Base-by-base conservation (phyloP, 2,329 filamentous ascomycete genomes). In the Peltaster fructicola region DNA sequence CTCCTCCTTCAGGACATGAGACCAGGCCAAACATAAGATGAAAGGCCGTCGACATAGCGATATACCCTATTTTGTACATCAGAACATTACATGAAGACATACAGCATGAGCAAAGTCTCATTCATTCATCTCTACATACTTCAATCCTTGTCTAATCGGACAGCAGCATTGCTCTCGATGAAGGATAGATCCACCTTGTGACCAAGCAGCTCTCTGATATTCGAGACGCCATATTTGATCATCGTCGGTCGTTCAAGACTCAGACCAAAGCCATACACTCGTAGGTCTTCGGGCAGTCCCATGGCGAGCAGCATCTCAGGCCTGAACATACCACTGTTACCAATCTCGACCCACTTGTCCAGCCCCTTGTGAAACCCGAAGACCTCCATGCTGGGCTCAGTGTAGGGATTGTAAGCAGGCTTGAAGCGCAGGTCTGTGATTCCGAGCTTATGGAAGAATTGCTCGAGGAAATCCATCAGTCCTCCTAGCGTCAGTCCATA, bases 281-380 rank as follows among this genome's bases (percentile, higher is more conserved):
- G 64, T 70, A 95, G 71, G 44, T 92, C 78, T 55, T 74, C 81
- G 13, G 84, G 84, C 44, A 95, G 54, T 16, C 85, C 85, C 84
- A 93, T 92, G 4, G 82, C 63, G 55, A 92, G 77, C 45, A 93
- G 54, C 85, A 95, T 93, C 56, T 98, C 88, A 2, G 88, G 84
- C 38, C 88, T 67, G 71, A 98, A 98, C 84, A 98, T 95, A 35
- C 88, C 88, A 41, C 76, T 85, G 59, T 98, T 95, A 31, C 88
- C 88, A 48, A 95, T 95, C 59, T 95, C 88, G 14, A 95, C 80
- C 58, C 90, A 75, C 61, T 91, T 91, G 43, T 69, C 69, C 24
- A 93, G 59, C 3, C 82, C 85, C 44, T 75, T 68, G 61, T 95
- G 88, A 61, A 75, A 95, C 37, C 79, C 81, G 57, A 95, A 98